These are phyloP conservation scores for Penicillium palitans DNA, from an alignment of 2,329 filamentous ascomycete species.

Conservation along the genomic window DNA sequence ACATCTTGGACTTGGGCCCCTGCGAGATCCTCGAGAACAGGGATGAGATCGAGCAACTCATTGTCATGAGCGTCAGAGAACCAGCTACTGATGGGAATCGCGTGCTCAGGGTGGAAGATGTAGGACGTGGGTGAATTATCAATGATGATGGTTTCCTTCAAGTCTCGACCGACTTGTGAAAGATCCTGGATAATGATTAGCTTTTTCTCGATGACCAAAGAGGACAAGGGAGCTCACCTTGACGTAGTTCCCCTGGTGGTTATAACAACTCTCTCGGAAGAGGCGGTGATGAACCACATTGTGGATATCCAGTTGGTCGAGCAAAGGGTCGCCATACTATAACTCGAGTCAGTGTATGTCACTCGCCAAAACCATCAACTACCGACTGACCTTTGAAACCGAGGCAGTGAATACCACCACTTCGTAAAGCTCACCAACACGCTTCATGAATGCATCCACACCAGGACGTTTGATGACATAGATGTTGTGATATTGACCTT, in stretches of 20 bases:
- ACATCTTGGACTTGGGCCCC: slow-evolving; percentile 88
- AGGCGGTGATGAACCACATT: slow-evolving; percentile 92
- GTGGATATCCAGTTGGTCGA: slow-evolving; percentile 97
- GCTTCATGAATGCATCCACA: slow-evolving; percentile 98
- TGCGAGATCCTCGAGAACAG: slow-evolving; percentile 95
- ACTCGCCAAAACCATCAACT: not conserved
- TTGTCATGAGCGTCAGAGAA: slow-evolving; percentile 99
- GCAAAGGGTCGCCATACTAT: slow-evolving; percentile 90
- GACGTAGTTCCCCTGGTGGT: slow-evolving; percentile 98
- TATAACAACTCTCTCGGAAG: slow-evolving; percentile 98
- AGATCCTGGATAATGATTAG: slow-evolving; percentile 63
- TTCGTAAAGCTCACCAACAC: slow-evolving; percentile 95
- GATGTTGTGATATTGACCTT: slow-evolving; percentile 98
- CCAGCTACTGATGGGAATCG: slow-evolving; percentile 99
- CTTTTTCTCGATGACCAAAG: not conserved
- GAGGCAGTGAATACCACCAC: slow-evolving; percentile 98
- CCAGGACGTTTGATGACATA: slow-evolving; percentile 99
- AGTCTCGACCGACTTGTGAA: slow-evolving; percentile 91
- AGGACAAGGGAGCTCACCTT: slow-evolving; percentile 56
- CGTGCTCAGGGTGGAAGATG: slow-evolving; percentile 98
- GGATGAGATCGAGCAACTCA: slow-evolving; percentile 94
- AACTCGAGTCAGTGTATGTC: slow-evolving; percentile 13
- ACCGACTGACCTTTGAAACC: slow-evolving; percentile 79
- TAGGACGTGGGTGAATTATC: slow-evolving; percentile 99
- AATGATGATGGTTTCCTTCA: slow-evolving; percentile 98